Conservation (phyloP, 2,329 filamentous ascomycete species). For the Diaporthe vexans region DNA sequence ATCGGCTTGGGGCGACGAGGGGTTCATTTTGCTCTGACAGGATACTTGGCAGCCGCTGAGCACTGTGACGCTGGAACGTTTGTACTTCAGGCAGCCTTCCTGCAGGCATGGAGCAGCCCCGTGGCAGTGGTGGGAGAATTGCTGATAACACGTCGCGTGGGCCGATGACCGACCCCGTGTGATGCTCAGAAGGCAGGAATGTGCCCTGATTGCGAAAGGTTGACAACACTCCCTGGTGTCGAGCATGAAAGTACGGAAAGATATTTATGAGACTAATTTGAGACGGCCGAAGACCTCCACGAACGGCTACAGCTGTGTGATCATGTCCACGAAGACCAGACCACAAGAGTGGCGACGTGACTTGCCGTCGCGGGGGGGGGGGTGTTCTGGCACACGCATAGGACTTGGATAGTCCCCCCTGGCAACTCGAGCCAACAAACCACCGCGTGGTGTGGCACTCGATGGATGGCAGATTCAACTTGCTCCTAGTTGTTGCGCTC, state of each 20-base stretch:
- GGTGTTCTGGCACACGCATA: not conserved
- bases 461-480: not conserved
- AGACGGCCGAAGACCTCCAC: not conserved
- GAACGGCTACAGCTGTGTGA: too few species aligned
- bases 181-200: conserved; percentile 2
- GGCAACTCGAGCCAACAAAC: not conserved
- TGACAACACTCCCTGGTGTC: conserved; percentile 1
- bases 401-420: not conserved
- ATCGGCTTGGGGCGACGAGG: conserved; percentile 44
- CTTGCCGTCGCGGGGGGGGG: not conserved
- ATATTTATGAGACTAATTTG: not conserved
- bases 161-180: conserved; percentile 3
- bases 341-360: not conserved
- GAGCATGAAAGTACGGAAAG: not conserved
- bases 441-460: not conserved
- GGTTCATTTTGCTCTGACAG: conserved; percentile 41
- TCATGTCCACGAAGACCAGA: not conserved
- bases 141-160: conserved; percentile 18
- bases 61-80: not conserved
- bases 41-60: not conserved
- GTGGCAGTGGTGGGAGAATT: conserved; percentile 3
- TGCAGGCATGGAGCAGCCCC: not conserved
- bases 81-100: not conserved
- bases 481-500: not conserved
- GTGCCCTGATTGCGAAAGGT: conserved; percentile 1